These are phyloP conservation scores for Lipomyces sp. DNA, from an alignment of 805 yeast genomes.

Conservation along the genomic window DNA sequence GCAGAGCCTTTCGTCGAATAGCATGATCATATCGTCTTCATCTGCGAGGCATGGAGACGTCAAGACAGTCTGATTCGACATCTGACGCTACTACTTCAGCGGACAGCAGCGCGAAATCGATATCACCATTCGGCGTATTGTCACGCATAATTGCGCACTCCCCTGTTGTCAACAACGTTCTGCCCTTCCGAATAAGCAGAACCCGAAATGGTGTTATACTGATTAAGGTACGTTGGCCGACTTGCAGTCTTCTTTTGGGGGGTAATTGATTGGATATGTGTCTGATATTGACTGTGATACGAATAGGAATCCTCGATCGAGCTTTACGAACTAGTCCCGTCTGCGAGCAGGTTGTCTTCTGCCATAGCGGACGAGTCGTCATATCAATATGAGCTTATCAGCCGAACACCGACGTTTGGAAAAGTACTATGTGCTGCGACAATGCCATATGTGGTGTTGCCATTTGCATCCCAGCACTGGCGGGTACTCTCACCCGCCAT, in stretches of 20 bases:
- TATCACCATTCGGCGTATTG: not conserved
- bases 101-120: too few species aligned
- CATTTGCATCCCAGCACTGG: slow-evolving; percentile 2
- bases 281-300: too few species aligned
- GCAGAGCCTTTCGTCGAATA: too few species aligned
- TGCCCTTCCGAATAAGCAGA: not conserved
- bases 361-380: too few species aligned
- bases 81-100: too few species aligned
- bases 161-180: slow-evolving; percentile 2
- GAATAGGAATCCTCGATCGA: slow-evolving; percentile 24
- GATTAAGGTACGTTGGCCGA: slow-evolving; percentile 2
- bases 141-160: slow-evolving; percentile 4
- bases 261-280: too few species aligned
- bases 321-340: slow-evolving; percentile 1
- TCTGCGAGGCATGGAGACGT: too few species aligned
- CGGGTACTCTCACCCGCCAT: not conserved
- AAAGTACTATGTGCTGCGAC: slow-evolving; percentile 9
- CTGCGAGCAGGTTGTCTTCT: too few species aligned
- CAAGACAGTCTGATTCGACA: too few species aligned
- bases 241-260: too few species aligned
- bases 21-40: too few species aligned
- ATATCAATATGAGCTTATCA: slow-evolving; percentile 3
- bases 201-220: not conserved
- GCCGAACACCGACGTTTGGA: slow-evolving; percentile 6
- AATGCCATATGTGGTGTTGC: slow-evolving; percentile 8